phyloP scores from a whole-genome alignment of 768 basidiomycete species.

The Tylopilus sp. region DNA sequence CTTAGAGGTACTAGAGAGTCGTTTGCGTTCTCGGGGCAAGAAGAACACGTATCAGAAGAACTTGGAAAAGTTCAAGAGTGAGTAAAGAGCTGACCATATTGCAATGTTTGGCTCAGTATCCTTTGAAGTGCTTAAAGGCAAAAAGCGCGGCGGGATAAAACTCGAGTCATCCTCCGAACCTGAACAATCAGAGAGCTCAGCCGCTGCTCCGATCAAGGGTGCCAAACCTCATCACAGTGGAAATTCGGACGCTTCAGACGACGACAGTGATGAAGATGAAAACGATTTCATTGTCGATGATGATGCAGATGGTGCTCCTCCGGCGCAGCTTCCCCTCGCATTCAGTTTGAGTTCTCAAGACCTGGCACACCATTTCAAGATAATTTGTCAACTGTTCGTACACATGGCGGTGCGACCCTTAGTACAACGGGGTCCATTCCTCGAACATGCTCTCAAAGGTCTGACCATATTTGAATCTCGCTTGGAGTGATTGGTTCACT shows the following conservation, averaged over 20 bases:
- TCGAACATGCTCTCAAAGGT: constrained; percentile 54
- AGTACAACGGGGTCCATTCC: constrained; percentile 49
- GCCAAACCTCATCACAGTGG: constrained; percentile 40
- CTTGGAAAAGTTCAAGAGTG: constrained; percentile 66
- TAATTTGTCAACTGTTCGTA: constrained; percentile 84
- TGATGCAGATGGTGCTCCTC: constrained; percentile 38
- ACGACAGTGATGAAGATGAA: constrained; percentile 27
- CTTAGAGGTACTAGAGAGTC: constrained; percentile 59
- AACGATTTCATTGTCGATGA: constrained; percentile 64
- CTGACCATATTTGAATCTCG: neutral
- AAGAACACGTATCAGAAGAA: constrained; percentile 59
- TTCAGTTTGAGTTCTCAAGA: constrained; percentile 83
- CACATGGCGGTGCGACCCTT: constrained; percentile 66
- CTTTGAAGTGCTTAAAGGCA: constrained; percentile 31
- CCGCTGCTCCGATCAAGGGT: constrained; percentile 40
- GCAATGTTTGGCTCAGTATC: constrained; percentile 1
- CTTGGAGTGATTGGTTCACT: neutral
- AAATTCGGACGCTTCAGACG: constrained; percentile 36
- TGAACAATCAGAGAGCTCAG: constrained; percentile 27
- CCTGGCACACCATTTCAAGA: constrained; percentile 77
- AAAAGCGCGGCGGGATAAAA: constrained; percentile 39
- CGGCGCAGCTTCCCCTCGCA: constrained; percentile 58
- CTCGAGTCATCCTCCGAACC: constrained; percentile 33
- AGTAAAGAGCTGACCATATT: neutral
- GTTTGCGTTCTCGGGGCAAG: constrained; percentile 60